A percentile compares a stretch with the other conserved stretches of the same genome.
phyloP scores from a whole-genome alignment of 495 filamentous ascomycete species.

The Hypoxylon intermedium region DNA sequence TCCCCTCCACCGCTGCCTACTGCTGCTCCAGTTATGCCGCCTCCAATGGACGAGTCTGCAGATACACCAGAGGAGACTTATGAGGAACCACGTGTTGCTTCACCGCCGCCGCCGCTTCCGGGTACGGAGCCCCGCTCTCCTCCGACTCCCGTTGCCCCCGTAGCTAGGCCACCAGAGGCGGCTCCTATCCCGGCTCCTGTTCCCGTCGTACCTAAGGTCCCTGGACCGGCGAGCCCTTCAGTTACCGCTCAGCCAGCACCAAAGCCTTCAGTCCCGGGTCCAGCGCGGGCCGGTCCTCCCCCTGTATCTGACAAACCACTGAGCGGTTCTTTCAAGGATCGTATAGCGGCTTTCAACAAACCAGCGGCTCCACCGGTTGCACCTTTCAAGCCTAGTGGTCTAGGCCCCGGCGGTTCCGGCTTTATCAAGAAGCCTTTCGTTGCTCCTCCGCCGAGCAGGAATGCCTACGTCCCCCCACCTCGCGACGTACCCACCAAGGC shows the following conservation, averaged over 20 bases:
- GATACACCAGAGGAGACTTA: conserved; percentile 44
- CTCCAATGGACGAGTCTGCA: conserved; percentile 50
- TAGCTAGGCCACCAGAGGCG: conserved; percentile 47
- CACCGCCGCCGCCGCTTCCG: conserved; percentile 38
- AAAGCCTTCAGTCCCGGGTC: conserved; percentile 56
- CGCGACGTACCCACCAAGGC: conserved; percentile 69
- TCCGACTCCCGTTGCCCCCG: conserved; percentile 43
- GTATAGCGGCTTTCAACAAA: conserved; percentile 97
- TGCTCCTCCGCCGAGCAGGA: conserved; percentile 89
- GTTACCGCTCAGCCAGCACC: conserved; percentile 50
- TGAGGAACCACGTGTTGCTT: conserved; percentile 30
- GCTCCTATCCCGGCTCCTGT: conserved; percentile 54
- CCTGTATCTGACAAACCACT: conserved; percentile 79
- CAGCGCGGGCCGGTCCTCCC: conserved; percentile 66
- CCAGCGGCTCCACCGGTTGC: conserved; percentile 81
- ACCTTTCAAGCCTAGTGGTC: conserved; percentile 80
- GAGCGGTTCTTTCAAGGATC: conserved; percentile 83
- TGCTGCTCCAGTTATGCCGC: conserved; percentile 53
- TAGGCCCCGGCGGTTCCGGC: conserved; percentile 62
- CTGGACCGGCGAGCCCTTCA: conserved; percentile 23
- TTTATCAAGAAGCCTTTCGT: conserved; percentile 99
- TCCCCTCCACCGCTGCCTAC: conserved; percentile 75
- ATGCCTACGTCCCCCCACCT: conserved; percentile 84
- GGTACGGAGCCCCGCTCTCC: conserved; percentile 37
- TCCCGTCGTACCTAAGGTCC: conserved; percentile 46